Conservation (phyloP, 2,329 filamentous ascomycete species). For the Pseudogymnoascus sp. region DNA sequence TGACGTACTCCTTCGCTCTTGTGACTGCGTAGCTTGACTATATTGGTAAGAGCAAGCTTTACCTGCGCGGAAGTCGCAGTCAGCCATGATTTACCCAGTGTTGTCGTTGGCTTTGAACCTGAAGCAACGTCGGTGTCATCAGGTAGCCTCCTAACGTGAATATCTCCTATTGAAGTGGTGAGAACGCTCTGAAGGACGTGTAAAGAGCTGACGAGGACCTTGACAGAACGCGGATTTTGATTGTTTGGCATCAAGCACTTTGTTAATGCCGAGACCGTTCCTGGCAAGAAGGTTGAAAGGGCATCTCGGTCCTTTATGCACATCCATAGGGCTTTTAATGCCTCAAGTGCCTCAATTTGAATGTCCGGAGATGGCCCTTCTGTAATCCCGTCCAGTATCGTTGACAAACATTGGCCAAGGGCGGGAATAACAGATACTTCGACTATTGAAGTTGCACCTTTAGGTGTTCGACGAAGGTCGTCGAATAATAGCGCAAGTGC, state of each 20-base stretch:
- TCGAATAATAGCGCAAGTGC: slow-evolving; percentile 62
- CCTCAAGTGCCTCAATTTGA: slow-evolving; percentile 62
- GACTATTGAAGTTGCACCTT: slow-evolving; percentile 44
- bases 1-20: slow-evolving; percentile 61
- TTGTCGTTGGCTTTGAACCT: slow-evolving; percentile 28
- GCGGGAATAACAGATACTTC: slow-evolving; percentile 62
- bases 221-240: slow-evolving; percentile 51
- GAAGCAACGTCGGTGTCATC: slow-evolving; percentile 19
- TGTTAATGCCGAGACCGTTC: slow-evolving; percentile 74
- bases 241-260: slow-evolving; percentile 64
- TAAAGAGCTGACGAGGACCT: slow-evolving; percentile 58
- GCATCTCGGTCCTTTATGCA: slow-evolving; percentile 67
- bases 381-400: slow-evolving; percentile 67
- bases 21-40: slow-evolving; percentile 69
- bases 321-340: slow-evolving; percentile 55
- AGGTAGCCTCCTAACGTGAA: slow-evolving; percentile 43
- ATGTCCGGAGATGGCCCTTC: slow-evolving; percentile 60
- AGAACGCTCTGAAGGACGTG: slow-evolving; percentile 51
- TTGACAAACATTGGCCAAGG: slow-evolving; percentile 74
- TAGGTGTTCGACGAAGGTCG: slow-evolving; percentile 46
- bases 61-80: slow-evolving; percentile 74
- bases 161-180: slow-evolving; percentile 50
- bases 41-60: slow-evolving; percentile 70
- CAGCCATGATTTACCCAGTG: slow-evolving; percentile 55
- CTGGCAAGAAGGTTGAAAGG: slow-evolving; percentile 79